Evolutionary conservation across 2,329 filamentous ascomycete species (phyloP).

Genomic region (Fusarium domesticum): DNA sequence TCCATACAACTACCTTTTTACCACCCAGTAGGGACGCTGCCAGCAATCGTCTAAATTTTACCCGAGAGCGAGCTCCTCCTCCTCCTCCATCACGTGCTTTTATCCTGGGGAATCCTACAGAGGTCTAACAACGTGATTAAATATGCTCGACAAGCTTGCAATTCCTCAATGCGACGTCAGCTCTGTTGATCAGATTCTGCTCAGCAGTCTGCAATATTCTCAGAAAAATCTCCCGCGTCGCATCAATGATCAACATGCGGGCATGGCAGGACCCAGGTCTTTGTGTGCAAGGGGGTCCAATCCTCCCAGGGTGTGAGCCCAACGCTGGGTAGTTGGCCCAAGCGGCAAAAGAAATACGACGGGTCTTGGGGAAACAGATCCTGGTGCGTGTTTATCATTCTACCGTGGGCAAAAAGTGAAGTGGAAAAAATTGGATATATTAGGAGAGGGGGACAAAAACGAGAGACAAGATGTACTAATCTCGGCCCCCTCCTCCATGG

Average conservation of each 20-base stretch:
- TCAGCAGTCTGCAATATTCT: not conserved
- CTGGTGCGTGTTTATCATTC: not conserved
- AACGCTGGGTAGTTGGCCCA: not conserved
- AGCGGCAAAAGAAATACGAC: not conserved
- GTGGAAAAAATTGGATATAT: not conserved
- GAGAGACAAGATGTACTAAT: too few relatives aligned
- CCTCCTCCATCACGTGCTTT: too few relatives aligned
- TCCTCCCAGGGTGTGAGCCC: not conserved
- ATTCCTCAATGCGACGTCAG: not conserved
- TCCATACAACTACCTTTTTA: too few relatives aligned
- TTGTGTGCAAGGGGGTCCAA: not conserved
- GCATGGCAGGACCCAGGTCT: not conserved
- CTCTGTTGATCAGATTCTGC: not conserved
- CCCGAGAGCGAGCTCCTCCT: too few relatives aligned
- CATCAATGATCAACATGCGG: not conserved
- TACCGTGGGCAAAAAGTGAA: not conserved
- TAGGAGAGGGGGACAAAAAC: too few relatives aligned
- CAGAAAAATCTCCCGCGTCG: not conserved
- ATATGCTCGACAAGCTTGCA: too few relatives aligned
- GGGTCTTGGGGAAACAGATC: not conserved
- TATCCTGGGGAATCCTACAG: too few relatives aligned
- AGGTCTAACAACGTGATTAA: too few relatives aligned
- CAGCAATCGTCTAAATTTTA: too few relatives aligned
- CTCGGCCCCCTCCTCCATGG: not conserved
- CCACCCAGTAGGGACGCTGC: too few relatives aligned